These are phyloP conservation scores for Aspergillus aculeatus DNA, from an alignment of 2,329 filamentous ascomycete species.

Conservation along the genomic window DNA sequence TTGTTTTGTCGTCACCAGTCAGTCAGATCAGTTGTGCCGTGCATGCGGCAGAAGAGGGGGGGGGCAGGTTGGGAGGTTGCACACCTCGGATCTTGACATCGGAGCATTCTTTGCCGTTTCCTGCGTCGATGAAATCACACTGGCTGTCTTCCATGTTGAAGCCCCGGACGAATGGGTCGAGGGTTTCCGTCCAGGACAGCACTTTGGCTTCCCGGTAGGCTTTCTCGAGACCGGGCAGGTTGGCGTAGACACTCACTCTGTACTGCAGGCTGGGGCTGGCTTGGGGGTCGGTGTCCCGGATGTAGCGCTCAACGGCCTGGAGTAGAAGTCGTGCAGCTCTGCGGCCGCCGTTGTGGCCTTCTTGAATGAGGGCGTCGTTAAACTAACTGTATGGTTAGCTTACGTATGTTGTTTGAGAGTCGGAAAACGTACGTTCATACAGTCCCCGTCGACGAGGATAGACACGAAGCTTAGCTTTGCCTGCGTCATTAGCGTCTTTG, in stretches of 20 bases:
- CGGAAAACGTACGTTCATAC: slow-evolving; percentile 35
- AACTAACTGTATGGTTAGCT: slow-evolving; percentile 37
- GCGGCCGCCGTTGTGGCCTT: slow-evolving; percentile 33
- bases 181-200: slow-evolving; percentile 21
- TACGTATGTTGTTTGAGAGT: not conserved
- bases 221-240: slow-evolving; percentile 37
- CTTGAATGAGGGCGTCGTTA: slow-evolving; percentile 30
- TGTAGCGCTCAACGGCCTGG: slow-evolving; percentile 24
- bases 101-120: slow-evolving; percentile 45
- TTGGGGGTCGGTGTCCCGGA: slow-evolving; percentile 19
- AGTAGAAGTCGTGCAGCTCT: slow-evolving; percentile 28
- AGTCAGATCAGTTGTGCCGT: no score
- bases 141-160: slow-evolving; percentile 42
- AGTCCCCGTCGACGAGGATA: slow-evolving; percentile 42
- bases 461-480: slow-evolving; percentile 28
- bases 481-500: slow-evolving; percentile 5
- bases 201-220: slow-evolving; percentile 33
- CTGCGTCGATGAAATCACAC: slow-evolving; percentile 45
- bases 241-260: slow-evolving; percentile 41
- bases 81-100: slow-evolving; percentile 45
- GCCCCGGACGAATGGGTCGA: slow-evolving; percentile 41
- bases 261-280: slow-evolving; percentile 28
- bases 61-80: not conserved
- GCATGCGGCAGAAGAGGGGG: not conserved
- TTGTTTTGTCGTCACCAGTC: slow-evolving; percentile 14